Conservation (phyloP, 331 rosid genomes). For the Stylosanthes scabra region DNA sequence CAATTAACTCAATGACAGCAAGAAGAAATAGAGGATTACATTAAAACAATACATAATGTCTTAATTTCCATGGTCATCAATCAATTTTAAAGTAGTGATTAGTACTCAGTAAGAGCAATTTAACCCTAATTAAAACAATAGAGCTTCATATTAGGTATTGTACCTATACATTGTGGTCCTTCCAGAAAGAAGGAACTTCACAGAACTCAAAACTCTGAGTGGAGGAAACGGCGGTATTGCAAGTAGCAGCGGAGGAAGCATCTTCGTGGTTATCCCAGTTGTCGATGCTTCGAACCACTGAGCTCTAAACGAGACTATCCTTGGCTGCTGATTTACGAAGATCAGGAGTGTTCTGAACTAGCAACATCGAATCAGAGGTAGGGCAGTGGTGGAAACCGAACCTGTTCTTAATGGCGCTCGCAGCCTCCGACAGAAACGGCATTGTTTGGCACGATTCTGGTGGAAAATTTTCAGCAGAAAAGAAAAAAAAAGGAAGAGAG, state of each 20-base stretch:
- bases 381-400: slow-evolving; percentile 84
- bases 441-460: slow-evolving; percentile 31
- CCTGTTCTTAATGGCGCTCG: slow-evolving; percentile 83
- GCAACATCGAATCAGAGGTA: slow-evolving; percentile 55
- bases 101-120: no score
- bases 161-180: slow-evolving; percentile 98
- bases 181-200: slow-evolving; percentile 97
- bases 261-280: slow-evolving; percentile 59
- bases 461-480: background rate
- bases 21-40: no score
- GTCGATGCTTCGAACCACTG: slow-evolving; percentile 58
- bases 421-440: slow-evolving; percentile 88
- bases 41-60: no score
- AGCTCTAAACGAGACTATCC: slow-evolving; percentile 49
- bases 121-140: no score
- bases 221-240: slow-evolving; percentile 50
- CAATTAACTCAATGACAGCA: no score
- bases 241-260: slow-evolving; percentile 29
- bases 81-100: no score
- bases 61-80: no score
- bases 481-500: no score
- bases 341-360: slow-evolving; percentile 68
- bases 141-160: no score
- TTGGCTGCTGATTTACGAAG: slow-evolving; percentile 64
- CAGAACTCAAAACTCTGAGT: slow-evolving; percentile 72